Conservation (phyloP, 495 filamentous ascomycete species). For the Penicillium malachiteum region DNA sequence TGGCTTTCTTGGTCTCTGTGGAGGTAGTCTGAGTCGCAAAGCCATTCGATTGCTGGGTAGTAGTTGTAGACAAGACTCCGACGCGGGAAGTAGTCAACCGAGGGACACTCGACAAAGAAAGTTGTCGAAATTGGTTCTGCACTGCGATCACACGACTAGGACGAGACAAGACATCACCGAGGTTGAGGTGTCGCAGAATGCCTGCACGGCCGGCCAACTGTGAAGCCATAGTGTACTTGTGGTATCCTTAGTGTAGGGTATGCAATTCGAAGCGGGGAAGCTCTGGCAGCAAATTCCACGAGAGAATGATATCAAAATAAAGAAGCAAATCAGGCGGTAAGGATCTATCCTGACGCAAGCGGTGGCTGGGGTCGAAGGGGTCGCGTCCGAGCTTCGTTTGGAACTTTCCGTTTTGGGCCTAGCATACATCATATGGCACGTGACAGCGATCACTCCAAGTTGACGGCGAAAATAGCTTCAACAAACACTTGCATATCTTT, state of each 20-base stretch:
- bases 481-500: background rate
- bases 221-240: conserved; percentile 26
- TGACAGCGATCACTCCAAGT: conserved; percentile 14
- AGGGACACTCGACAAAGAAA: conserved; percentile 22
- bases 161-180: conserved; percentile 25
- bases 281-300: too few relatives aligned
- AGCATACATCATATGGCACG: conserved; percentile 8
- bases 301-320: background rate
- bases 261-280: too few relatives aligned
- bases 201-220: conserved; percentile 29
- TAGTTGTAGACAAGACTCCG: conserved; percentile 10
- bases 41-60: conserved; percentile 19
- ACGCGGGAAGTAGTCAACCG: conserved; percentile 8
- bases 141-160: conserved; percentile 27
- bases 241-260: too few relatives aligned
- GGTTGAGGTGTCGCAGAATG: conserved; percentile 29
- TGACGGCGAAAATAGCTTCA: conserved; percentile 14
- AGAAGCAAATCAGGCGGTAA: conserved; percentile 7
- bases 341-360: conserved; percentile 32
- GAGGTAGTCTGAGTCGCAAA: conserved; percentile 27
- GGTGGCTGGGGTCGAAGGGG: conserved; percentile 21
- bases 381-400: conserved; percentile 33
- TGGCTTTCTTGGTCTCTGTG: conserved; percentile 18
- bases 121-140: conserved; percentile 28
- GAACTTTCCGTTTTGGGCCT: conserved; percentile 27